Conservation (phyloP, 345 rosid genomes). For the Geranium rotundifolium region DNA sequence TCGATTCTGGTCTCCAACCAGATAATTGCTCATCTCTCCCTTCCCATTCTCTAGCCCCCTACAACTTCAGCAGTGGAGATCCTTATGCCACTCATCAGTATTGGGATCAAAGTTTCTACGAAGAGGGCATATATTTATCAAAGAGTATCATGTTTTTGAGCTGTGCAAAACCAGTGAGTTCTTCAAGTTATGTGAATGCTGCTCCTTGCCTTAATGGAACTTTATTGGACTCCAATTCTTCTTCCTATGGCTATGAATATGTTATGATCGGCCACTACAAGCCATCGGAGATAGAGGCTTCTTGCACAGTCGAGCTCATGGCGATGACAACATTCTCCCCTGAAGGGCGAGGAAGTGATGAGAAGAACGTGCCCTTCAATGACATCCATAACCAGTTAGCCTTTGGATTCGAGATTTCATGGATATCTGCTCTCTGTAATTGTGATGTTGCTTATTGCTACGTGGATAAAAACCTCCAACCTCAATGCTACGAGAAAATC, state of each 20-base stretch:
- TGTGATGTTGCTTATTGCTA: neutral
- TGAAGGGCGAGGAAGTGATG: neutral
- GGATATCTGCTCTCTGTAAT: neutral
- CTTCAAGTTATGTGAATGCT: conserved; percentile 2
- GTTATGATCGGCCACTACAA: neutral
- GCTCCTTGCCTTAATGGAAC: neutral
- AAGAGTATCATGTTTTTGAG: neutral
- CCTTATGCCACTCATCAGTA: neutral
- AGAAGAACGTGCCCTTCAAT: neutral
- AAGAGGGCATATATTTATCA: too few species aligned
- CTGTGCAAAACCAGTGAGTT: conserved; percentile 6
- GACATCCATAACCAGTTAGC: conserved; percentile 5
- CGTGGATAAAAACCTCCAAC: neutral
- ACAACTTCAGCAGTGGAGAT: neutral
- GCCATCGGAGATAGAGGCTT: conserved; percentile 1
- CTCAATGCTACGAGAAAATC: too few species aligned
- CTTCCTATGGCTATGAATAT: too few species aligned
- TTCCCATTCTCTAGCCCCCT: neutral
- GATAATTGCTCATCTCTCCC: conserved; percentile 7
- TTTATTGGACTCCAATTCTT: too few species aligned
- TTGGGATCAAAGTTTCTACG: too few species aligned
- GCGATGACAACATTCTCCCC: neutral
- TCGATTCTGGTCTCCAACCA: conserved; percentile 1
- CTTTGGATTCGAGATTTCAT: conserved; percentile 4
- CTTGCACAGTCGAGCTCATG: conserved; percentile 4